These are phyloP conservation scores for Pulveroboletus sp. DNA, from an alignment of 768 basidiomycete genomes.

Conservation along the genomic window DNA sequence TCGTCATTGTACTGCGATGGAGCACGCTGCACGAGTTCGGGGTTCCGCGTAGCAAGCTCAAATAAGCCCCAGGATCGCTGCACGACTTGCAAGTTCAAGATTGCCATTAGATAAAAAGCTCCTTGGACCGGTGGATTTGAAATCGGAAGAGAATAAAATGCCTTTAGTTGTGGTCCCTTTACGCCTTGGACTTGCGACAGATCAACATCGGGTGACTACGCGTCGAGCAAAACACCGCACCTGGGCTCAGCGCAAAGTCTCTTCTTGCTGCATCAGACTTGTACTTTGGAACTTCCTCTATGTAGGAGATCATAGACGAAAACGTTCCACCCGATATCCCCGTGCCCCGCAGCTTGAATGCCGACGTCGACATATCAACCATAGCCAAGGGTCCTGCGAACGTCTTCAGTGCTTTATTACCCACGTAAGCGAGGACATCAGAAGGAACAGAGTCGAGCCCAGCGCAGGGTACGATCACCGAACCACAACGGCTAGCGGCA, in stretches of 20 bases:
- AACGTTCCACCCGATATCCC: slow-evolving; percentile 36
- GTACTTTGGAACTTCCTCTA: slow-evolving; percentile 32
- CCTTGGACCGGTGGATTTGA: slow-evolving; percentile 34
- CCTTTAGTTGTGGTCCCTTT: slow-evolving; percentile 23
- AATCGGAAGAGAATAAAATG: slow-evolving; percentile 37
- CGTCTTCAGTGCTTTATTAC: slow-evolving; percentile 63
- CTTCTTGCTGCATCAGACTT: slow-evolving; percentile 25
- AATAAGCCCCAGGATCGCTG: slow-evolving; percentile 54
- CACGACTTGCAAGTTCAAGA: slow-evolving; percentile 45
- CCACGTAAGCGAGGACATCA: slow-evolving; percentile 63
- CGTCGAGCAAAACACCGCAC: slow-evolving; percentile 23
- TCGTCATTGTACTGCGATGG: slow-evolving; percentile 13
- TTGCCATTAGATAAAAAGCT: slow-evolving; percentile 40
- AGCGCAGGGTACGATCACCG: slow-evolving; percentile 75
- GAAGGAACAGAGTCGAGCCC: slow-evolving; percentile 78
- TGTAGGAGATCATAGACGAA: slow-evolving; percentile 29
- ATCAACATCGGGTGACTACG: background rate
- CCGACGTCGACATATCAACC: slow-evolving; percentile 55
- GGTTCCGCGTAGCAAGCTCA: slow-evolving; percentile 27
- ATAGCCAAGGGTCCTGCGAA: slow-evolving; percentile 32
- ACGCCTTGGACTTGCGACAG: slow-evolving; percentile 28
- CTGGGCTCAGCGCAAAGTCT: slow-evolving; percentile 42
- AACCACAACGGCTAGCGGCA: slow-evolving; percentile 59
- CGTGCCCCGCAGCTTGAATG: slow-evolving; percentile 33
- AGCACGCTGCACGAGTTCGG: slow-evolving; percentile 10